phyloP scores from a whole-genome alignment of 176 grass and related monocot species.

The Raddia distichophylla region DNA sequence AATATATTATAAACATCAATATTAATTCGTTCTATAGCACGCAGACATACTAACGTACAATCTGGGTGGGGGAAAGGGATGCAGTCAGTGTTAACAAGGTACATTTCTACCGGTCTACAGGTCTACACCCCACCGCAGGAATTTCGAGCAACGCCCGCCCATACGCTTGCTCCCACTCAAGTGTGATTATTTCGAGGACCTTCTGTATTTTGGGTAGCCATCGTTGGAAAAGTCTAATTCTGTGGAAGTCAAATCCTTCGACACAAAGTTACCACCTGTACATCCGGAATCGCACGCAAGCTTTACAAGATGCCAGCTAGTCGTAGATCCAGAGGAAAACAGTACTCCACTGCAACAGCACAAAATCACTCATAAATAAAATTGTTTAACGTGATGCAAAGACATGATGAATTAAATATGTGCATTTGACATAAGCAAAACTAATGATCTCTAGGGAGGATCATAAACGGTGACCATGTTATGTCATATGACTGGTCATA shows the following conservation, averaged over 20 bases:
- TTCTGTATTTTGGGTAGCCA: conserved; percentile 45
- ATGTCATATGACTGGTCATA: background rate
- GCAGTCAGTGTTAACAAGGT: conserved; percentile 19
- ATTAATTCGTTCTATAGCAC: background rate
- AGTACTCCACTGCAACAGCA: conserved; percentile 46
- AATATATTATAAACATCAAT: background rate
- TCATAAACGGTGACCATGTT: background rate
- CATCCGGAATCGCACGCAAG: conserved; percentile 38
- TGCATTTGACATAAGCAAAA: background rate
- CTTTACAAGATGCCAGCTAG: conserved; percentile 39
- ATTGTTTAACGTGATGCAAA: background rate
- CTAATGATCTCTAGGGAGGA: background rate
- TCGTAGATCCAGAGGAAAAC: conserved; percentile 41
- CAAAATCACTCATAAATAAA: conserved; percentile 5
- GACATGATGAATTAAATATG: background rate
- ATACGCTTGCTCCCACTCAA: conserved; percentile 18
- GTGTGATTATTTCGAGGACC: conserved; percentile 35
- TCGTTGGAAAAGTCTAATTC: conserved; percentile 33
- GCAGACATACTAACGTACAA: conserved; percentile 21
- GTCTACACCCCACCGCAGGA: conserved; percentile 24
- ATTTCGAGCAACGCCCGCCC: conserved; percentile 17
- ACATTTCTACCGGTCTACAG: conserved; percentile 21
- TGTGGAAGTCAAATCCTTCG: conserved; percentile 46
- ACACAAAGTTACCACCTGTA: conserved; percentile 55
- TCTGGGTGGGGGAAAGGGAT: background rate